Percentiles rank a stretch among this genome's conserved stretches.
Conservation (phyloP, 306 rosid species). For the Ormosia emarginata region DNA sequence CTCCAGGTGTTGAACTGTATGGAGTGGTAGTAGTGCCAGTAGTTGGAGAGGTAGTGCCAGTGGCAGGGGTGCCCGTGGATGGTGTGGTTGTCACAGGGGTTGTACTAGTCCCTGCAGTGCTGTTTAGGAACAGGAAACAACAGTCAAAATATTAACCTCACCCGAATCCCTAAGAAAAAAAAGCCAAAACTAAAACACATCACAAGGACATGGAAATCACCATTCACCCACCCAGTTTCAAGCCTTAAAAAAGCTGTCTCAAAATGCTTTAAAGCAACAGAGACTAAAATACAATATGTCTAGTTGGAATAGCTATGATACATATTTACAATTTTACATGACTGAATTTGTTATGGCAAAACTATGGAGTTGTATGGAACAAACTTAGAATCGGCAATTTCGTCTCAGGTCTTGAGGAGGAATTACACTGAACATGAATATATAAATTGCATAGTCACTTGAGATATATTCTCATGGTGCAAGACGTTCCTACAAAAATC, state of each 20-base stretch:
- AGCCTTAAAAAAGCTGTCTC: neutral
- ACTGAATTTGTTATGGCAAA: too few relatives aligned
- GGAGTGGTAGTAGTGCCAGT: conserved; percentile 18
- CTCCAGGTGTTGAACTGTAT: conserved; percentile 35
- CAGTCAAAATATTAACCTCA: neutral
- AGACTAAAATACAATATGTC: too few relatives aligned
- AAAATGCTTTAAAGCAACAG: neutral
- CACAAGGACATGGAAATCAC: neutral
- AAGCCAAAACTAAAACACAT: neutral
- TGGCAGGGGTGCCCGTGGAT: neutral
- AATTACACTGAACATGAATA: too few relatives aligned
- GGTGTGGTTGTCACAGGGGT: too few relatives aligned
- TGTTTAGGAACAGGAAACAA: neutral
- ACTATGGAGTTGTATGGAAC: too few relatives aligned
- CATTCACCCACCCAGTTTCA: neutral
- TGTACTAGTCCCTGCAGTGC: conserved; percentile 33
- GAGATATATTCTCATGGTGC: too few relatives aligned
- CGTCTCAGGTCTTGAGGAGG: too few relatives aligned
- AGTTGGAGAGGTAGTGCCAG: conserved; percentile 4
- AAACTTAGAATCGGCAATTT: too few relatives aligned
- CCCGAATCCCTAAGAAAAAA: neutral
- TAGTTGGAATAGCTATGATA: too few relatives aligned
- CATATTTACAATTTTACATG: too few relatives aligned
- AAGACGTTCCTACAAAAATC: too few relatives aligned
- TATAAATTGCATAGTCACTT: too few relatives aligned